Conservation (phyloP, 768 basidiomycete species). For the Leccinum boreale region DNA sequence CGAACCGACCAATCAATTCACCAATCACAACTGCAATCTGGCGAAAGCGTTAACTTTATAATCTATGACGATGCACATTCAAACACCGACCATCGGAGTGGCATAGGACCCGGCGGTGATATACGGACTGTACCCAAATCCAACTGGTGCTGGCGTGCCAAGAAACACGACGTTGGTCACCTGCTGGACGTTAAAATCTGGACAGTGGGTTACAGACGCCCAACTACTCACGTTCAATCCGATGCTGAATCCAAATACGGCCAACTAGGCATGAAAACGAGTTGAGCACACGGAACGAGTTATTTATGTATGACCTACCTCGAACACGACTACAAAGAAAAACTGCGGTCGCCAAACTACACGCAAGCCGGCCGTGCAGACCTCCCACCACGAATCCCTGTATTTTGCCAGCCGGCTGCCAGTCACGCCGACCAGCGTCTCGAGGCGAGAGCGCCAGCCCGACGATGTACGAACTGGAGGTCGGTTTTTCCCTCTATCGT, state of each 20-base stretch:
- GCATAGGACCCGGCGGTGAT: constrained; percentile 40
- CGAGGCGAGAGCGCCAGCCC: constrained; percentile 39
- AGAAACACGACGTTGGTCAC: constrained; percentile 58
- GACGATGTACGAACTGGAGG: constrained; percentile 25
- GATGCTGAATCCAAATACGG: constrained; percentile 48
- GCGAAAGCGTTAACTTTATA: not conserved
- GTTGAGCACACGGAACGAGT: not conserved
- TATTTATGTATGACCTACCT: constrained; percentile 21
- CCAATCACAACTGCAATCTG: constrained; percentile 50
- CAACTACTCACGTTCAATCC: constrained; percentile 38
- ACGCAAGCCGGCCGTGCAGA: constrained; percentile 31
- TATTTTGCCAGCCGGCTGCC: constrained; percentile 45
- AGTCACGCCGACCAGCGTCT: constrained; percentile 50
- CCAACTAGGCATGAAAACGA: constrained; percentile 23
- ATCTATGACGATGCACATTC: not conserved
- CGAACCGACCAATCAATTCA: constrained; percentile 48
- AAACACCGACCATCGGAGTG: constrained; percentile 39
- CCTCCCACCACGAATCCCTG: constrained; percentile 39
- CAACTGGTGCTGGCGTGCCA: constrained; percentile 41
- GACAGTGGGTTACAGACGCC: not conserved
- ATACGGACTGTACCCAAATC: constrained; percentile 44
- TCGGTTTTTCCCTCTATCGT: constrained; percentile 42
- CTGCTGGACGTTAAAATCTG: constrained; percentile 21
- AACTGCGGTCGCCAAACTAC: constrained; percentile 52
- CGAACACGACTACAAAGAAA: constrained; percentile 37